A percentile compares a stretch with the other conserved stretches of the same genome.
Conservation (phyloP, 768 basidiomycete genomes). For the Pisolithus sp. region DNA sequence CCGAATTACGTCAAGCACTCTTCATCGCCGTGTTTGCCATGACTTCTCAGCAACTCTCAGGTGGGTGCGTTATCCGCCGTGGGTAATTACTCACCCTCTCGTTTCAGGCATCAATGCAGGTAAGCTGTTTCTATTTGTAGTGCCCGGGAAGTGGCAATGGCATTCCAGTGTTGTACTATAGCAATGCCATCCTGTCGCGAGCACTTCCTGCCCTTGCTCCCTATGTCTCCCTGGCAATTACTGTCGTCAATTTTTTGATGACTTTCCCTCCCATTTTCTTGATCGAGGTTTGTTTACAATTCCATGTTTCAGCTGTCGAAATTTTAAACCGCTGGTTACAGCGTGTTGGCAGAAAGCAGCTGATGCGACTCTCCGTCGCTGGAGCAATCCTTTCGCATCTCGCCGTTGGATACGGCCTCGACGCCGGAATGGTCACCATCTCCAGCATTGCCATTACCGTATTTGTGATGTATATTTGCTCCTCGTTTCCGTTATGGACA, state of each 20-base stretch:
- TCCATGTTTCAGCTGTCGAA: constrained; percentile 1
- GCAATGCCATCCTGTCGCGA: constrained; percentile 78
- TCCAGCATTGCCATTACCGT: constrained; percentile 69
- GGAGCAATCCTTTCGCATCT: constrained; percentile 64
- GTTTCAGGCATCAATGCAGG: constrained; percentile 69
- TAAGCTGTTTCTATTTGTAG: constrained; percentile 16
- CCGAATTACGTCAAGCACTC: constrained; percentile 56
- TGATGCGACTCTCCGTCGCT: constrained; percentile 60
- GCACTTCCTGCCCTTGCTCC: constrained; percentile 75
- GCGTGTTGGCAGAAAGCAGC: constrained; percentile 66
- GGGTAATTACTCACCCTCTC: constrained; percentile 3
- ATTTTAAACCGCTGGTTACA: constrained; percentile 22
- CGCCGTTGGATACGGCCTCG: constrained; percentile 64
- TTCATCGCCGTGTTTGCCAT: constrained; percentile 63
- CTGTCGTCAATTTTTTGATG: constrained; percentile 71
- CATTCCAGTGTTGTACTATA: constrained; percentile 76
- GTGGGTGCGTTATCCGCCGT: constrained; percentile 27
- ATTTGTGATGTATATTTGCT: constrained; percentile 62
- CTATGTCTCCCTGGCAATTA: constrained; percentile 79
- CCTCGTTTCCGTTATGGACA: background rate
- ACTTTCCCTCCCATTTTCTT: constrained; percentile 81
- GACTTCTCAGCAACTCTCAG: constrained; percentile 75
- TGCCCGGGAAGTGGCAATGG: background rate
- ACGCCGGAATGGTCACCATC: constrained; percentile 50
- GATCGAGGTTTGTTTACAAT: constrained; percentile 53